These are phyloP conservation scores for Candolleomyces eurysporus DNA, from an alignment of 768 basidiomycete species.

Conservation along the genomic window DNA sequence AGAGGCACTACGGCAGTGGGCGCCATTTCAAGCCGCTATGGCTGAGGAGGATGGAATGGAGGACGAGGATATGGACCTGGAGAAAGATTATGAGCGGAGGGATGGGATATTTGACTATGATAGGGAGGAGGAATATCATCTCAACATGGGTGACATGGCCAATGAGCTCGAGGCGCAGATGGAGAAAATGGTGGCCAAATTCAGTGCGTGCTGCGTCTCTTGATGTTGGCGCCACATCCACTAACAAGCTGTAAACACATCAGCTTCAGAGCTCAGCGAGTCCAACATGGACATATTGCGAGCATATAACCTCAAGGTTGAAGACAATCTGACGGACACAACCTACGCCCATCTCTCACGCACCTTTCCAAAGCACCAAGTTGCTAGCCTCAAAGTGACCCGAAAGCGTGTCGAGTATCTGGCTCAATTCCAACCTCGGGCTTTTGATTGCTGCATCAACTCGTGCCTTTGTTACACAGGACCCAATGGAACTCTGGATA, in stretches of 20 bases:
- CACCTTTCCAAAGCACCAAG: neutral
- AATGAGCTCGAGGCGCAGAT: neutral
- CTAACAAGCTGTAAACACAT: neutral
- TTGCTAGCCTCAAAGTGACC: neutral
- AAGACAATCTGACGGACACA: constrained; percentile 1
- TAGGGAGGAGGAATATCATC: neutral
- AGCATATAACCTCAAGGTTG: neutral
- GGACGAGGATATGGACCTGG: neutral
- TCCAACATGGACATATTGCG: neutral
- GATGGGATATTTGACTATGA: neutral
- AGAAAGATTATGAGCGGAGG: neutral
- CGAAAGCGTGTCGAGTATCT: constrained; percentile 19
- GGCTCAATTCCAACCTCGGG: constrained; percentile 24
- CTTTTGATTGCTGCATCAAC: constrained; percentile 24
- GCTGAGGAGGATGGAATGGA: neutral
- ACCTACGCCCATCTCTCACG: neutral
- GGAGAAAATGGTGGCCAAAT: neutral
- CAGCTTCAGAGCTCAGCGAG: neutral
- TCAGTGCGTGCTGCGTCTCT: neutral
- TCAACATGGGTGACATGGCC: neutral
- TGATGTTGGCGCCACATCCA: neutral
- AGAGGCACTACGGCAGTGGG: too few relatives aligned
- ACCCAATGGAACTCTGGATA: constrained; percentile 13
- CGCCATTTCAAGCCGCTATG: too few relatives aligned
- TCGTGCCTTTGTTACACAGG: constrained; percentile 19